Evolutionary conservation across 2,329 filamentous ascomycete genomes (phyloP), one percentile per base, ranked within the genome.

Genomic region (Aspergillus sp.): DNA sequence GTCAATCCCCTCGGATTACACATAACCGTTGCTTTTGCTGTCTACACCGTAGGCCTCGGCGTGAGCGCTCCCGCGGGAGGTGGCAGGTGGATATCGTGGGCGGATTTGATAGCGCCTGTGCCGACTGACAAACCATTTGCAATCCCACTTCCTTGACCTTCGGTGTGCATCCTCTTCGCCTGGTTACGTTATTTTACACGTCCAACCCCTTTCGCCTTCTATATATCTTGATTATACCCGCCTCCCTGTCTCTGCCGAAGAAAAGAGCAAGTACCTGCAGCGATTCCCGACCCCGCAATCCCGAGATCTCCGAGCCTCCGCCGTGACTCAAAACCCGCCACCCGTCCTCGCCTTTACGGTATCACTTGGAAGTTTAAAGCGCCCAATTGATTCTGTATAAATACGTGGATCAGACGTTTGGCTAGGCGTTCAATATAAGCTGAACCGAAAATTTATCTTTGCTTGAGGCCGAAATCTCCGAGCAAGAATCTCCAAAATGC

Each of bases 401-500:
- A 27, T 19, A 7, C 8, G 5, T 9, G 20, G 22, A 48, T 20
- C 11, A 27, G 11, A 7, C 5, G 17, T 20, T 9, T 44, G 12
- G 7, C 20, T 24, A 17, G 9, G 20, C 5, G 2, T 15, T n/a
- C 12, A 8, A 47, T 47, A 5, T 13, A 4, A 20, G 15, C 41
- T 8, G 11, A 33, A 37, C 4, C 9, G 15, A 13, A 40, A 27
- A 27, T 9, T 24, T 33, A 12, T 41, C n/a, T 46, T 12, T 20
- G 40, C 6, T 22, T 15, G 20, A 7, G 11, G n/a, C 12, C 15
- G 33, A 5, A 6, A 34, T 34, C 41, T 11, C 39, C 9, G 22
- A 17, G 37, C 22, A 22, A 33, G n/a, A 46, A 30, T 39, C 33
- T 44, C 12, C 41, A 47, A 67, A 58, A 76, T 77, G 74, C 69